Conservation (phyloP, 176 grass and related monocot genomes). For the Echinochloa phyllopogon region DNA sequence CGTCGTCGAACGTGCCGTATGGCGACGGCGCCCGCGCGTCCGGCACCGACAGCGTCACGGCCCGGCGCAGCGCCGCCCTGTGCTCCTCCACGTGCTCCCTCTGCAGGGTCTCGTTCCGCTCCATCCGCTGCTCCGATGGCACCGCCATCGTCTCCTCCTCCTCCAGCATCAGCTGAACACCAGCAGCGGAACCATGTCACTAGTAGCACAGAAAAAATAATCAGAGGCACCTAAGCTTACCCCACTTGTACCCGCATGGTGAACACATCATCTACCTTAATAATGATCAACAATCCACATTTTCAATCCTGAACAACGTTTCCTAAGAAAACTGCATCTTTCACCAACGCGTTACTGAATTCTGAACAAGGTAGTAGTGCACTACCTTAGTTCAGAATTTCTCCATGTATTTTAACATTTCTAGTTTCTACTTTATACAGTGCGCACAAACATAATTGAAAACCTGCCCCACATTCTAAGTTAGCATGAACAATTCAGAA, state of each 20-base stretch:
- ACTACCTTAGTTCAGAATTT: background rate
- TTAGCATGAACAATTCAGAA: background rate
- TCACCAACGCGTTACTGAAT: background rate
- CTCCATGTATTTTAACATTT: background rate
- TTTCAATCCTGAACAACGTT: background rate
- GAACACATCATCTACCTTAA: background rate
- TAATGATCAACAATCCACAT: background rate
- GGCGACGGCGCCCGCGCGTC: slow-evolving; percentile 51
- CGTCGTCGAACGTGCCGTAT: slow-evolving; percentile 71
- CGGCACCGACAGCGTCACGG: slow-evolving; percentile 71
- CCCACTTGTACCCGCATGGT: background rate
- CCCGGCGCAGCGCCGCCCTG: slow-evolving; percentile 72
- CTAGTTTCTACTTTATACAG: background rate
- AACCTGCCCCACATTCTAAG: slow-evolving; percentile 14
- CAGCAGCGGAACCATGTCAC: background rate
- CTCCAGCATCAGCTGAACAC: slow-evolving; percentile 71
- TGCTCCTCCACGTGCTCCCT: slow-evolving; percentile 79
- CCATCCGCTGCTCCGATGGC: slow-evolving; percentile 81
- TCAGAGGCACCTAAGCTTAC: background rate
- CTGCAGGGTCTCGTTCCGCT: slow-evolving; percentile 76
- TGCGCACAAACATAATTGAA: background rate
- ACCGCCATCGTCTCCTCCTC: slow-evolving; percentile 62
- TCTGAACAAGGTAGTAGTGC: background rate
- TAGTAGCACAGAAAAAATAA: background rate
- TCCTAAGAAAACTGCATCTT: too few relatives aligned